Evolutionary conservation across 805 yeast species (phyloP).

Genomic region (Monosporozyma solicola): DNA sequence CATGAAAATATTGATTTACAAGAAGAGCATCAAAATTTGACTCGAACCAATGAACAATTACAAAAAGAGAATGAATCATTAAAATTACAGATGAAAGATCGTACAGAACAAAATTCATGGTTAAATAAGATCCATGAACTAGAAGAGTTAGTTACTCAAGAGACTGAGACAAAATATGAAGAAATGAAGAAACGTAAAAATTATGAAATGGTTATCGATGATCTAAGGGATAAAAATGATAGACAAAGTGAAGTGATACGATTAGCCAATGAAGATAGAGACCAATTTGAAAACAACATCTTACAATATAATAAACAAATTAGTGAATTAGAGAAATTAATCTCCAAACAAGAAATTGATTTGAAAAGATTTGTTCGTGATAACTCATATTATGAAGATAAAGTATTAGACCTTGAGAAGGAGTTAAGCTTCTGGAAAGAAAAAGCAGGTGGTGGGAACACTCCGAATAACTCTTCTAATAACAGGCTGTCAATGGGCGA

Average conservation of each 20-base stretch:
- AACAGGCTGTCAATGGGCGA: not conserved
- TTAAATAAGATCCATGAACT: constrained; percentile 43
- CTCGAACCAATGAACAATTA: constrained; percentile 45
- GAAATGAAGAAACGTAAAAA: constrained; percentile 41
- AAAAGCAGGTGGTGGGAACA: constrained; percentile 16
- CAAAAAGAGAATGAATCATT: constrained; percentile 36
- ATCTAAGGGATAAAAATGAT: constrained; percentile 42
- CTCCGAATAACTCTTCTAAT: not conserved
- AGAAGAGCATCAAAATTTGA: constrained; percentile 61
- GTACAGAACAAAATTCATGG: constrained; percentile 52
- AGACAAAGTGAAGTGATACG: constrained; percentile 43
- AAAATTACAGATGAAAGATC: constrained; percentile 41
- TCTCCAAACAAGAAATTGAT: constrained; percentile 36
- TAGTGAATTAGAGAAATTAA: constrained; percentile 35
- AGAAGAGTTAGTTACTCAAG: constrained; percentile 41
- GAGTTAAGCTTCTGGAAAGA: constrained; percentile 51
- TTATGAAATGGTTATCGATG: constrained; percentile 46
- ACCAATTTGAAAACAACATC: constrained; percentile 44
- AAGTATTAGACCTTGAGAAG: constrained; percentile 41
- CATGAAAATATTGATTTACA: constrained; percentile 46
- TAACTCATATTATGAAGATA: constrained; percentile 45
- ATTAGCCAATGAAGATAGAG: constrained; percentile 50
- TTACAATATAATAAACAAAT: constrained; percentile 37
- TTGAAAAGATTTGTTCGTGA: constrained; percentile 48
- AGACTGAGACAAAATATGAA: constrained; percentile 42